These are phyloP conservation scores for Dendrobium officinale DNA, from an alignment of 106 monocot species.

Conservation along the genomic window DNA sequence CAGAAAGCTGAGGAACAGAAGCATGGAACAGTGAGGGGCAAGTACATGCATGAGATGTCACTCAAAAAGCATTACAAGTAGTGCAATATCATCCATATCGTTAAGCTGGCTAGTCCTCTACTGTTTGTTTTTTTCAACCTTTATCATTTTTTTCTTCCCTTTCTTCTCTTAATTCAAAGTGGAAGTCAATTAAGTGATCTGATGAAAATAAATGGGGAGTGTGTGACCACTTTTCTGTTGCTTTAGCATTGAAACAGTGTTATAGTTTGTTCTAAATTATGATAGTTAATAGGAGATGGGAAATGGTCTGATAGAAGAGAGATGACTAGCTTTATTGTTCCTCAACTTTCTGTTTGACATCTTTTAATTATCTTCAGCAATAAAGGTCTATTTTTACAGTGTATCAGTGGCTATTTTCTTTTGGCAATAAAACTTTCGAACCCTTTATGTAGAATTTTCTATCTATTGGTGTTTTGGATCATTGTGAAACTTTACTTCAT, in stretches of 20 bases:
- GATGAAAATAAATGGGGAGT: background rate
- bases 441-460: background rate
- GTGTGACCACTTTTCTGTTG: background rate
- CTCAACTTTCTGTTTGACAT: background rate
- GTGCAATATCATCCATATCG: background rate
- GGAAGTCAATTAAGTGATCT: background rate
- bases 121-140: background rate
- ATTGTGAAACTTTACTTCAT: background rate
- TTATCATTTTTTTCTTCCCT: background rate
- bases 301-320: background rate
- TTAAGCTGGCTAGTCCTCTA: no score
- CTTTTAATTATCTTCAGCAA: background rate
- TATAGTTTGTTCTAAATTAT: background rate
- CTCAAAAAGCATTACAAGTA: background rate
- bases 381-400: background rate
- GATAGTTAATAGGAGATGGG: background rate
- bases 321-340: background rate
- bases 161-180: background rate
- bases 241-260: background rate
- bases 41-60: conserved; percentile 19
- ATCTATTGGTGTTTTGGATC: background rate
- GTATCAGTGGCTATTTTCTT: conserved; percentile 1
- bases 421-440: background rate
- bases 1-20: conserved; percentile 62
- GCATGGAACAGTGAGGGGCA: conserved; percentile 20